Evolutionary conservation across 169 alveolate genomes (phyloP).

Genomic region (Perkinsus marinus): DNA sequence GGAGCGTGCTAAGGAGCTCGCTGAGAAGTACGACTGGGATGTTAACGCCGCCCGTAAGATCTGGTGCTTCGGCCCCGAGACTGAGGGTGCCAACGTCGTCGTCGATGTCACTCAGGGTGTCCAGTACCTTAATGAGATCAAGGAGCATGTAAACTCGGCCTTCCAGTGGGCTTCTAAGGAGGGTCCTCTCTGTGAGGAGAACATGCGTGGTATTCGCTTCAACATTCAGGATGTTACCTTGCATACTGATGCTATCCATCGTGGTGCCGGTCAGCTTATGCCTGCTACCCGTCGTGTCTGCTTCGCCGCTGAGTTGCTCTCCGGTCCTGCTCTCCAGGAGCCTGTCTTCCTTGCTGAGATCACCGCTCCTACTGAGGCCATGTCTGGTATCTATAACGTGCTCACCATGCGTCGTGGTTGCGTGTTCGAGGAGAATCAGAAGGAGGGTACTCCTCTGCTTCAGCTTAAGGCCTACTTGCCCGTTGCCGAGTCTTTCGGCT

Average conservation of each 20-base stretch:
- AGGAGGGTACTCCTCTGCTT: conserved; percentile 92
- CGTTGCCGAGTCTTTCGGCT: conserved; percentile 98
- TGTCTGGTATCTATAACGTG: conserved; percentile 80
- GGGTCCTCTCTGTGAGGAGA: conserved; percentile 96
- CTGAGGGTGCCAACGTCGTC: conserved; percentile 91
- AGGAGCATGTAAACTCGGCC: conserved; percentile 95
- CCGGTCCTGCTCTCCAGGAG: conserved; percentile 92
- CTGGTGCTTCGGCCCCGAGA: conserved; percentile 99
- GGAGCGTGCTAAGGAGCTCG: conserved; percentile 78
- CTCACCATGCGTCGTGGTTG: conserved; percentile 95
- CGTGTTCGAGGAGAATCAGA: conserved; percentile 90
- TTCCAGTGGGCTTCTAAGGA: conserved; percentile 99
- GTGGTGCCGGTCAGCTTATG: conserved; percentile 98
- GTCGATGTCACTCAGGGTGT: conserved; percentile 92
- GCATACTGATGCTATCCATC: conserved; percentile 98
- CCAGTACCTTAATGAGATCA: conserved; percentile 94
- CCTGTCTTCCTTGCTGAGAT: conserved; percentile 96
- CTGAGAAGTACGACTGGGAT: conserved; percentile 92
- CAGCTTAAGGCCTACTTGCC: conserved; percentile 95
- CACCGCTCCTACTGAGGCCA: conserved; percentile 83
- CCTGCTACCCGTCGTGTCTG: conserved; percentile 91
- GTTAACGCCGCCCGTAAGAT: conserved; percentile 88
- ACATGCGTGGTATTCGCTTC: conserved; percentile 95
- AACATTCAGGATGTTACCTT: conserved; percentile 90
- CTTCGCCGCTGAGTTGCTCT: conserved; percentile 92